phyloP scores from a whole-genome alignment of 2,329 filamentous ascomycete species.

The Cercospora sp. region DNA sequence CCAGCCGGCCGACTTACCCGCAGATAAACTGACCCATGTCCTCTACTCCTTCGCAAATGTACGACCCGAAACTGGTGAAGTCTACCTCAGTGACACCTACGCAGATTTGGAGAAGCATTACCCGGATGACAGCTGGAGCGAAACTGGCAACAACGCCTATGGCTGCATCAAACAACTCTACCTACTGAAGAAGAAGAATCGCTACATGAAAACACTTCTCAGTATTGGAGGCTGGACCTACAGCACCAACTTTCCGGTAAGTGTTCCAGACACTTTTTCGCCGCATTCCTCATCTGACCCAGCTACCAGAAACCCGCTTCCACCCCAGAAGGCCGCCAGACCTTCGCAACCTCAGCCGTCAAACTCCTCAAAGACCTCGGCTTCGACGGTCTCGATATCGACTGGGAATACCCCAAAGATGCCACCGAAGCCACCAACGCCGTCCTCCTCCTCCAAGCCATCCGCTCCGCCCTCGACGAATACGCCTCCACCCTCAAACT shows the following conservation, averaged over 20 bases:
- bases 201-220: constrained; percentile 75
- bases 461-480: constrained; percentile 41
- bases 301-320: constrained; percentile 54
- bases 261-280: not conserved
- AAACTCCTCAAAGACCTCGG: constrained; percentile 76
- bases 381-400: constrained; percentile 57
- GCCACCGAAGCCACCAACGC: constrained; percentile 43
- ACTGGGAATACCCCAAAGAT: constrained; percentile 51
- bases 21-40: constrained; percentile 79
- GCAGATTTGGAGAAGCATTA: constrained; percentile 71
- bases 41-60: constrained; percentile 95
- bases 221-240: constrained; percentile 83
- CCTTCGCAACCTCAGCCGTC: constrained; percentile 71
- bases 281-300: constrained; percentile 6
- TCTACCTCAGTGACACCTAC: constrained; percentile 68
- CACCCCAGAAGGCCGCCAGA: constrained; percentile 60
- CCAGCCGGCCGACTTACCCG: constrained; percentile 78
- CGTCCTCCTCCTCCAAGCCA: constrained; percentile 42
- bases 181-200: constrained; percentile 72
- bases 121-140: constrained; percentile 63
- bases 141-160: constrained; percentile 68
- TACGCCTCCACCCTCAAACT: constrained; percentile 41
- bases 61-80: constrained; percentile 73
- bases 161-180: constrained; percentile 77
- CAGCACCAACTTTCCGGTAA: constrained; percentile 69